Evolutionary conservation across 306 rosid species (phyloP).

Genomic region (Adenanthera pavonina): DNA sequence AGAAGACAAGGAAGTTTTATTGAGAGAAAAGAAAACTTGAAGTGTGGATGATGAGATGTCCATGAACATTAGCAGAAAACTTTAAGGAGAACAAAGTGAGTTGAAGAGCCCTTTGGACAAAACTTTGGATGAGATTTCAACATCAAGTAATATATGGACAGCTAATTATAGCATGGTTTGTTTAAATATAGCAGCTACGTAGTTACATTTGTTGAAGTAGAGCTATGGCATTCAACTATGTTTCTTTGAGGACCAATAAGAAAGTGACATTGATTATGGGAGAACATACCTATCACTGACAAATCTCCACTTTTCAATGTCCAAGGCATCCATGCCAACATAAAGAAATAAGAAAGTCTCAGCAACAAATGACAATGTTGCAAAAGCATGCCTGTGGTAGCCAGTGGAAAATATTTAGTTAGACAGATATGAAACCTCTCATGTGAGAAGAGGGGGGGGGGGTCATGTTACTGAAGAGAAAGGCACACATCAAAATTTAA

Average conservation of each 20-base stretch:
- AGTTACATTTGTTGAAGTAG: conserved; percentile 25
- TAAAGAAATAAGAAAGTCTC: conserved; percentile 91
- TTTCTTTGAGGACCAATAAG: conserved; percentile 13
- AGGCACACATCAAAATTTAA: not conserved
- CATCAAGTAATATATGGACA: conserved; percentile 2
- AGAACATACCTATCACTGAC: conserved; percentile 83
- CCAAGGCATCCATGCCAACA: conserved; percentile 99
- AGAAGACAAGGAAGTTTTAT: conserved; percentile 6
- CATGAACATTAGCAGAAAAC: conserved; percentile 1
- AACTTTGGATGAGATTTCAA: not conserved
- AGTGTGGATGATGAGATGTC: not conserved
- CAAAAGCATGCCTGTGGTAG: conserved; percentile 86
- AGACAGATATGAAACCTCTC: not conserved
- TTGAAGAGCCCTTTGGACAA: not conserved
- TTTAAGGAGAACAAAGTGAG: not conserved
- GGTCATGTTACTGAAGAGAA: not conserved
- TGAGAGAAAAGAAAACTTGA: not conserved
- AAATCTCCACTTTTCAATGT: conserved; percentile 94
- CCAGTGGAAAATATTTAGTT: conserved; percentile 17
- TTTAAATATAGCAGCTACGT: conserved; percentile 19
- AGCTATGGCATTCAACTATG: conserved; percentile 6
- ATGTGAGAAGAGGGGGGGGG: not conserved
- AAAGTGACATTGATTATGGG: conserved; percentile 10
- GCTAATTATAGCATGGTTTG: not conserved
- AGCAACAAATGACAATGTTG: conserved; percentile 91